Evolutionary conservation across 2,329 filamentous ascomycete species (phyloP), one percentile per base, ranked within the genome.

Genomic region (Xylaria sp.): DNA sequence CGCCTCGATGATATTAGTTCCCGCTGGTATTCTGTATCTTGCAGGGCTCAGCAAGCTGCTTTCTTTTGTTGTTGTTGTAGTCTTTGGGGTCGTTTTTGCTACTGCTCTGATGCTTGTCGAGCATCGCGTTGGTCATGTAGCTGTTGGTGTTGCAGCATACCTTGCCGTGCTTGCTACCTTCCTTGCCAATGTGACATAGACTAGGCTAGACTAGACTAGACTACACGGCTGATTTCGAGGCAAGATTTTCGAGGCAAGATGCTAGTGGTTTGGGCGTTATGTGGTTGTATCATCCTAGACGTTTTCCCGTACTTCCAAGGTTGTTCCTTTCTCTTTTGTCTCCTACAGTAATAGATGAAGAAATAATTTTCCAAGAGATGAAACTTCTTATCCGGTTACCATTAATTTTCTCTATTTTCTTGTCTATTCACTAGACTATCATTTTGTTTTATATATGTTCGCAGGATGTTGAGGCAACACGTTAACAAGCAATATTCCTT

Each of bases 61-160:
- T 13, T 61, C 58, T 21, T 62, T 66, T 5, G 29, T 9, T 4
- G 43, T 69, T 23, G 63, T 68, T 6, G 48, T 21, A 9, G 46
- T 53, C 23, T 67, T 48, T 29, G 58, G 61, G 1, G 19, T 29
- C 11, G 1, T 63, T 46, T 70, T 70, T 33, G 46, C 59, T 15
- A 2, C 47, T 38, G 58, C 38, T 35, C 35, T 68, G 37, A 23
- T 55, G 1, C 5, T 29, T 13, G 51, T 68, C 40, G 65, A 70
- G 37, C 7, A 51, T 2, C 64, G 59, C 5, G 59, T 60, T 4
- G 54, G 49, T 1, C 60, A 56, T 21, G 44, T 64, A 2, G 55
- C 68, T 2, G 58, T 70, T 9, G 64, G 63, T 9, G 15, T 66
- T 9, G 23, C 58, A 5, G 67, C 68, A 10, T 70, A 63, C 46